Base-by-base conservation (phyloP, 2,329 filamentous ascomycete genomes). In the Sarocladium brachiariae region DNA sequence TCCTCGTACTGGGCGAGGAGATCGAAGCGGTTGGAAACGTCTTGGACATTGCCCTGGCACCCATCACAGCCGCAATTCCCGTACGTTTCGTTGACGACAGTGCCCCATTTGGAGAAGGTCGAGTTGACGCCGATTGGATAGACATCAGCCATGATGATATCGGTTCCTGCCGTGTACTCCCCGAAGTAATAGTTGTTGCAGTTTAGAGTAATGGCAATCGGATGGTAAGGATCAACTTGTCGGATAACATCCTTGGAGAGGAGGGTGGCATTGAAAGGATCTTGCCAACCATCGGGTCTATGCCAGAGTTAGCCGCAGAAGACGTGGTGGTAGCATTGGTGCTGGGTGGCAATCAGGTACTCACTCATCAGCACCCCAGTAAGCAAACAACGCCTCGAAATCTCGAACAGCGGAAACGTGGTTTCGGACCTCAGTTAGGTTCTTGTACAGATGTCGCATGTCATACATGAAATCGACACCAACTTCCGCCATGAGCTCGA, bases 21-120 rank as follows among this genome's bases (percentile, higher is more conserved):
- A 50, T 74, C 70, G 33, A 75, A 58, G 0, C 74, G 65, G 11
- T 52, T 43, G 1, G 67, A 33, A 0, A 83, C 74, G 57, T 84
- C 80, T 18, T 70, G 65, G 16, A 82, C 67, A n/a, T 60, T 61
- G 49, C 76, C 77, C 2, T 62, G 56, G 61, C 81, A 84, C 61
- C 78, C 74, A 59, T 84, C 81, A 62, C 81, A 84, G 8, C 80
- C 81, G 63, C 80, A 83, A 64, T 78, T 76, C 54, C 80, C 80
- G 49, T 81, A 77, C 0, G 80, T 83, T 2, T 64, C 53, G 61
- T 83, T 84, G 60, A 77, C 81, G 0, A 64, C 61, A 0, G 80
- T 84, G 52, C 71, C 68, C 70, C 78, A 84, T 37, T 73, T 73
- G 8, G 72, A 78, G 55, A 68, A 47, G 16, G 16, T 23, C 3